Conservation (phyloP, 2,329 filamentous ascomycete genomes). For the Colletotrichum sp. region DNA sequence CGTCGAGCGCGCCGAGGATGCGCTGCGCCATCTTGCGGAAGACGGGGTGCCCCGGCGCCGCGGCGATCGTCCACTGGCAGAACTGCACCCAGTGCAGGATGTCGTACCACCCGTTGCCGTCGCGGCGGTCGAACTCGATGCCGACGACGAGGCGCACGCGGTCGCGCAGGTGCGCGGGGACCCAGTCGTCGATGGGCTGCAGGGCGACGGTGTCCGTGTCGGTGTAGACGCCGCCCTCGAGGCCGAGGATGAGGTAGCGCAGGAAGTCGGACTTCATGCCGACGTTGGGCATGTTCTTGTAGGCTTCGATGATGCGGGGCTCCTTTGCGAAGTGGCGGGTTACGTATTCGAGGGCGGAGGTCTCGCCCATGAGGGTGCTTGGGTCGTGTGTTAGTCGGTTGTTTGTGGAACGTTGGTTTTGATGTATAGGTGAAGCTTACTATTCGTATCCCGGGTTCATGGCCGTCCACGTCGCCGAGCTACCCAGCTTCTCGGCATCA, state of each 20-base stretch:
- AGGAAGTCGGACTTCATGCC: constrained; percentile 68
- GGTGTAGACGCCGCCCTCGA: constrained; percentile 76
- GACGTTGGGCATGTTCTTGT: constrained; percentile 27
- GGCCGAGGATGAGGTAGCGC: constrained; percentile 74
- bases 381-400: background rate
- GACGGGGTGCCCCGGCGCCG: constrained; percentile 29
- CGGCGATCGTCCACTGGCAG: constrained; percentile 25
- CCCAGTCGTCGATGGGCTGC: constrained; percentile 36
- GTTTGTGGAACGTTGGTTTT: background rate
- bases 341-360: constrained; percentile 28
- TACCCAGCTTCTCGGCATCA: background rate
- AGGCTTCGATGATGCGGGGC: constrained; percentile 23
- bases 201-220: constrained; percentile 49
- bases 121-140: constrained; percentile 31
- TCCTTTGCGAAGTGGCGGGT: constrained; percentile 19
- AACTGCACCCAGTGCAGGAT: constrained; percentile 27
- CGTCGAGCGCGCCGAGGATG: constrained; percentile 25
- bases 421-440: background rate
- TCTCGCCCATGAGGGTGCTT: constrained; percentile 28
- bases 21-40: constrained; percentile 29
- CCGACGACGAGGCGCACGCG: constrained; percentile 26
- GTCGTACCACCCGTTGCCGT: constrained; percentile 24
- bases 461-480: constrained; percentile 18
- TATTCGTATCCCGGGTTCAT: constrained; percentile 18
- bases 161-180: constrained; percentile 26